These are phyloP conservation scores for Eucalyptus viminalis DNA, from an alignment of 345 rosid species.

Conservation along the genomic window DNA sequence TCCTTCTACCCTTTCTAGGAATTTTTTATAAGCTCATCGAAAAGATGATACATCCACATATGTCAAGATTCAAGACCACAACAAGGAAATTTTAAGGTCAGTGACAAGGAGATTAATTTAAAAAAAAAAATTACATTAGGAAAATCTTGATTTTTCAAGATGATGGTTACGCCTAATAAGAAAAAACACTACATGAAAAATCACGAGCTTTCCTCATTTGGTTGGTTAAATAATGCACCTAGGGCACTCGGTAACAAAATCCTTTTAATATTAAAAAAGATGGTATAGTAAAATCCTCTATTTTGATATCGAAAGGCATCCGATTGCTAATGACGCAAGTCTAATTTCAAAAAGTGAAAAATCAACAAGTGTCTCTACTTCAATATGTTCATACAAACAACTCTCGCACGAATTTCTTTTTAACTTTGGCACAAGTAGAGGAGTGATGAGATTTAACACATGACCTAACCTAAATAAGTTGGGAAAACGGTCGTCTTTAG, in stretches of 20 bases:
- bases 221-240: neutral
- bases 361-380: neutral
- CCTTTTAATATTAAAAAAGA: neutral
- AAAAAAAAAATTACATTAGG: neutral
- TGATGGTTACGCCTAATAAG: neutral
- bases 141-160: neutral
- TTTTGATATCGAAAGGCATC: neutral
- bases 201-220: fast-evolving
- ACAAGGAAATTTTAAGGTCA: neutral
- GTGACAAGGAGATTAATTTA: neutral
- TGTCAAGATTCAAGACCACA: neutral
- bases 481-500: neutral
- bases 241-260: neutral
- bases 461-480: neutral
- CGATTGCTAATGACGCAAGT: neutral
- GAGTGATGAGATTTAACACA: neutral
- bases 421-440: neutral
- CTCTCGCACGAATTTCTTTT: neutral
- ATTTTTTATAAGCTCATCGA: neutral
- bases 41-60: neutral
- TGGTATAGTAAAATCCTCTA: neutral
- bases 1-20: neutral
- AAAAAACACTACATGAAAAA: neutral
- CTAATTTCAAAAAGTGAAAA: neutral
- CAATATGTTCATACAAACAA: neutral